These are phyloP conservation scores for Beverwykella pulmonaria DNA, from an alignment of 495 filamentous ascomycete species.

Conservation along the genomic window DNA sequence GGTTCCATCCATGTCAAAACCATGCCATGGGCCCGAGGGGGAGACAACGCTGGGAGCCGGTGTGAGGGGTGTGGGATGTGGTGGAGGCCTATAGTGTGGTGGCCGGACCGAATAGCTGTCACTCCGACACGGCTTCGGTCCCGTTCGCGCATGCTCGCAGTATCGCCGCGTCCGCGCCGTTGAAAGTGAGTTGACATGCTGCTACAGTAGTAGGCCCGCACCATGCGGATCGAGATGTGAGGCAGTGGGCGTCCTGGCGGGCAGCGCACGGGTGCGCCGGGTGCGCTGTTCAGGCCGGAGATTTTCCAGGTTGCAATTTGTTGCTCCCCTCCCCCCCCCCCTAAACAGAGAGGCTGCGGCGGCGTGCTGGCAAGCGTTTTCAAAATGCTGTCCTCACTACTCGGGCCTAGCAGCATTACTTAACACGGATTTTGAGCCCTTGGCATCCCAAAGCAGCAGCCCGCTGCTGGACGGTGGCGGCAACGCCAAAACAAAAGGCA, in stretches of 20 bases:
- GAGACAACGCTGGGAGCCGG: not conserved
- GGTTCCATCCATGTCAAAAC: not conserved
- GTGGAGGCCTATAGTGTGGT: not conserved
- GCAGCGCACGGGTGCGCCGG: not conserved
- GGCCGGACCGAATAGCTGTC: not conserved
- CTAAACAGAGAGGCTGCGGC: too few relatives aligned
- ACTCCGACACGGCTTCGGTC: too few relatives aligned
- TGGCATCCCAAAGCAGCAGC: not conserved
- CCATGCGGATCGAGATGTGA: too few relatives aligned
- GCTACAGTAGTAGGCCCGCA: too few relatives aligned
- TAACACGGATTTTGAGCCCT: too few relatives aligned
- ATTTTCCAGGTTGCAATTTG: not conserved
- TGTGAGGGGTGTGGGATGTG: too few relatives aligned
- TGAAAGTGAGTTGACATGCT: too few relatives aligned
- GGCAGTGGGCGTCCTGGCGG: too few relatives aligned
- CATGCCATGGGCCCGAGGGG: not conserved
- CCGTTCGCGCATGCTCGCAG: too few relatives aligned
- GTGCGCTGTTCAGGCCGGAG: not conserved
- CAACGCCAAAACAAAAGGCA: constrained; percentile 18
- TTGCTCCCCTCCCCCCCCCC: not conserved
- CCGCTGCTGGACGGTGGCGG: not conserved
- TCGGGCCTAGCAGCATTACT: not conserved
- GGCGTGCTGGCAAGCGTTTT: not conserved
- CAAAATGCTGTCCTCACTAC: not conserved
- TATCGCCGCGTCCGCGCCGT: too few relatives aligned